A percentile compares a stretch with the other conserved stretches of the same genome.
Conservation (phyloP, 2,329 filamentous ascomycete genomes). For the Beauveria rudraprayagi region DNA sequence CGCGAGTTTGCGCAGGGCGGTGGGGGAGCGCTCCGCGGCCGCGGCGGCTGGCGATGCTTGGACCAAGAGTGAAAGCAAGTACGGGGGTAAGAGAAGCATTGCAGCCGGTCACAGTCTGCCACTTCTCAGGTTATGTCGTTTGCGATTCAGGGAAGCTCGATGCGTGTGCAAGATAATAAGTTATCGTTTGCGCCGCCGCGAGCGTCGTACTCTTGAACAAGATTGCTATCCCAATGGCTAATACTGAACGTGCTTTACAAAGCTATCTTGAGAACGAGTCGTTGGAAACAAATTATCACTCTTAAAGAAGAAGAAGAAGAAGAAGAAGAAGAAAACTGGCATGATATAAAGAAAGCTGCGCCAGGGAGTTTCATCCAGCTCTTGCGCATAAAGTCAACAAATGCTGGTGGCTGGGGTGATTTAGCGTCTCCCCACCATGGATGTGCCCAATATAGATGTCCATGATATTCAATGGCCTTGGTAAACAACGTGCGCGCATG, state of each 20-base stretch:
- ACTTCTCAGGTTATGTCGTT: not conserved
- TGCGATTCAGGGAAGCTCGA: not conserved
- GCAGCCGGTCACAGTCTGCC: constrained; percentile 32
- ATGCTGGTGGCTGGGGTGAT: constrained; percentile 11
- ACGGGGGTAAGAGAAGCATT: constrained; percentile 32
- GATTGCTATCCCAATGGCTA: no score
- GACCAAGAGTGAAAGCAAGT: constrained; percentile 38
- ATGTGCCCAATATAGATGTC: not conserved
- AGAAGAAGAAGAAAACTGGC: not conserved
- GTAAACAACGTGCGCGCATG: no score
- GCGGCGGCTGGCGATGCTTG: constrained; percentile 27
- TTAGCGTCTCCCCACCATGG: constrained; percentile 8
- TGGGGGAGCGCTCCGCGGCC: constrained; percentile 36
- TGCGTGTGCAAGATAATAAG: not conserved
- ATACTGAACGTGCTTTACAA: no score
- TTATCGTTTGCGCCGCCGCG: not conserved
- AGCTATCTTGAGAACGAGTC: not conserved
- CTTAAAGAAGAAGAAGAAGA: not conserved
- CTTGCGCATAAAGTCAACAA: constrained; percentile 1
- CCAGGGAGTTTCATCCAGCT: not conserved
- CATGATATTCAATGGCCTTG: not conserved
- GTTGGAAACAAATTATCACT: not conserved
- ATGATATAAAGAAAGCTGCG: not conserved
- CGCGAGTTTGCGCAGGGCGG: constrained; percentile 65
- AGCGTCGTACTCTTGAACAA: not conserved